These are phyloP conservation scores for Athelia sp. DNA, from an alignment of 1,284 basidiomycete species.

Conservation along the genomic window DNA sequence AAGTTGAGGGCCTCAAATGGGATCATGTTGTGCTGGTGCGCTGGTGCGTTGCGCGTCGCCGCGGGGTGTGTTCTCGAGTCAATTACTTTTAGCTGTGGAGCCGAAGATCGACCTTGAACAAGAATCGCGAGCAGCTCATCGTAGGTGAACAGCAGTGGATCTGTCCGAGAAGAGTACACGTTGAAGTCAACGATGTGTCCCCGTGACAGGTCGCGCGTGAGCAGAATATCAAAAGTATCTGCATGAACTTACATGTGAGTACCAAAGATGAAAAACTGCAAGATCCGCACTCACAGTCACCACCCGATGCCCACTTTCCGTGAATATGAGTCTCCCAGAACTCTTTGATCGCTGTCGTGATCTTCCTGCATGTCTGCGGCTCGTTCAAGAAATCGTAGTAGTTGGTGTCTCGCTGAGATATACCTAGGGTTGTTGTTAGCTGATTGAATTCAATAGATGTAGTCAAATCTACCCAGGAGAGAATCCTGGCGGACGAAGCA, in stretches of 20 bases:
- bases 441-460: no score
- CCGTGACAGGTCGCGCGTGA: slow-evolving; percentile 72
- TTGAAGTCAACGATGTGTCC: slow-evolving; percentile 90
- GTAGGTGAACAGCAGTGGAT: slow-evolving; percentile 85
- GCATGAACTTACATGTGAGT: slow-evolving; percentile 5
- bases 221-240: slow-evolving; percentile 87
- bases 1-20: slow-evolving; percentile 84
- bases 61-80: slow-evolving; percentile 68
- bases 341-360: slow-evolving; percentile 46
- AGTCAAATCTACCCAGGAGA: slow-evolving; percentile 57
- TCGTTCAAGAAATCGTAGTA: slow-evolving; percentile 86
- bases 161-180: slow-evolving; percentile 82
- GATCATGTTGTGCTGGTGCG: slow-evolving; percentile 87
- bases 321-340: slow-evolving; percentile 73
- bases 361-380: slow-evolving; percentile 43
- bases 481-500: slow-evolving; percentile 77
- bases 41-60: slow-evolving; percentile 62
- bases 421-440: no score
- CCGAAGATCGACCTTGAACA: slow-evolving; percentile 7
- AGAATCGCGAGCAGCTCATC: slow-evolving; percentile 53
- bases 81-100: slow-evolving; percentile 63
- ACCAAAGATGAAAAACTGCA: slow-evolving; percentile 1
- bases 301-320: slow-evolving; percentile 49
- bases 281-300: slow-evolving; percentile 58
- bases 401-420: slow-evolving; percentile 88